A percentile compares a stretch with the other conserved stretches of the same genome.
These are phyloP conservation scores for Ustilago esculenta DNA, from an alignment of 1,284 basidiomycete genomes.

Conservation along the genomic window DNA sequence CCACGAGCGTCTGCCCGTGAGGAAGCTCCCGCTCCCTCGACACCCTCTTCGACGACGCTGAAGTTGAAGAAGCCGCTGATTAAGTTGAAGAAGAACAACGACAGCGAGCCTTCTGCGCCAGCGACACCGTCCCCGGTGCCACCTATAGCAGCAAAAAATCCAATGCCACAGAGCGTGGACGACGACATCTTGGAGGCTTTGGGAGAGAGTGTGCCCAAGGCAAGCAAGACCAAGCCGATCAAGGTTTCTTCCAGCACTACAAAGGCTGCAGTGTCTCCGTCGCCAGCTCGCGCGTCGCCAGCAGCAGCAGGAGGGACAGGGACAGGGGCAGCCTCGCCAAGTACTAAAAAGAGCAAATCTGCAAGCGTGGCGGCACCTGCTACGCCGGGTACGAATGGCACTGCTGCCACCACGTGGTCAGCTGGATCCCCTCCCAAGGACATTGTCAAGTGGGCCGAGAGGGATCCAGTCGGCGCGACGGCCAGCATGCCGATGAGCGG, in stretches of 20 bases:
- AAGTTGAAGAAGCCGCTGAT: conserved; percentile 51
- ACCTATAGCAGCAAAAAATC: not conserved
- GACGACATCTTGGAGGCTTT: conserved; percentile 43
- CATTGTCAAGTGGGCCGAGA: conserved; percentile 34
- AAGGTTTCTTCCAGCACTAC: conserved; percentile 1
- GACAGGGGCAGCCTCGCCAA: conserved; percentile 4
- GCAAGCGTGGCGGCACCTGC: conserved; percentile 11
- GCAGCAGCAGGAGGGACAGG: conserved; percentile 5
- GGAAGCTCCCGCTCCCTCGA: conserved; percentile 11
- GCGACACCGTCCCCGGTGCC: conserved; percentile 13
- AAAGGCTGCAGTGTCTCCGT: conserved; percentile 14
- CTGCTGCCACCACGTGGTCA: conserved; percentile 5
- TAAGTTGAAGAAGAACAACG: conserved; percentile 42
- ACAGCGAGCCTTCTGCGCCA: conserved; percentile 12
- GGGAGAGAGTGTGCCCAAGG: conserved; percentile 38
- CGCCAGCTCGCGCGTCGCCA: conserved; percentile 14
- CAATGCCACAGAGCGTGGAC: conserved; percentile 29
- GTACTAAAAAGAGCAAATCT: conserved; percentile 19
- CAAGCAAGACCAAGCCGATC: conserved; percentile 27
- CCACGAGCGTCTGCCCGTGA: conserved; percentile 2
- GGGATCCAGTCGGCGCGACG: conserved; percentile 51
- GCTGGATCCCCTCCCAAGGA: conserved; percentile 23
- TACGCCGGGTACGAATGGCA: conserved; percentile 8
- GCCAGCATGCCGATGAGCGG: conserved; percentile 55
- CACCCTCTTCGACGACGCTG: conserved; percentile 12